Evolutionary conservation across 352 stramenopile genomes (phyloP), one percentile per base, ranked within the genome.

Genomic region (Lagenidium sp.): DNA sequence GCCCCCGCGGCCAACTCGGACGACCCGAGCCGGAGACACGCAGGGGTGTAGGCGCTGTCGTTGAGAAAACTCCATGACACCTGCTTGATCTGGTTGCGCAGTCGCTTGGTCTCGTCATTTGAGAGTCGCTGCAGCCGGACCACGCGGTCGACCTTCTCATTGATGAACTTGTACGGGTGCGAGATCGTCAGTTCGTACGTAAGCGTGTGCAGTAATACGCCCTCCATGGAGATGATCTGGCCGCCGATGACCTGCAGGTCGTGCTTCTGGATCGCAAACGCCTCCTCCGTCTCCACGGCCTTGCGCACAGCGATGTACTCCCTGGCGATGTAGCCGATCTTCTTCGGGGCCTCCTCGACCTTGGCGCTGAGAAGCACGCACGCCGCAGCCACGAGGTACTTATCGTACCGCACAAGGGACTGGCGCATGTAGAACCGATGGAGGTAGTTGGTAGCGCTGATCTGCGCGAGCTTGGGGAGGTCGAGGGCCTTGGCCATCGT

Each of bases 51-150:
- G 24, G 81, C 77, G 46, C 76, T 88, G 53, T 95, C 83, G 50
- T 95, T 95, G 26, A 95, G 52, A 44, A 95, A 93, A 36, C 73
- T 93, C 83, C 83, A 95, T 0, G 81, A 73, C 22, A 86, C 78
- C 58, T 90, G 78, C 39, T 89, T 85, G 37, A 95, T 78, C 53
- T 92, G 88, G 21, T 64, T 73, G 46, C 65, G 81, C 44, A 82
- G 59, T 25, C 63, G 53, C 52, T 83, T 87, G 7, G 60, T 56
- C 21, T 62, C 50, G 23, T 65, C 57, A 32, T 82, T 67, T 18
- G 53, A 69, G 18, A 89, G 53, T 25, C 67, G 52, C 58, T 69
- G 64, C 21, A 91, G 62, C 25, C 60, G 67, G 43, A 92, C 72
- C 44, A 92, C 65, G 41, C 75, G 79, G 51, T 92, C 73, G 43